A percentile compares a stretch with the other conserved stretches of the same genome.
These are phyloP conservation scores for Endothia cerciana DNA, from an alignment of 2,329 filamentous ascomycete species.

Conservation along the genomic window DNA sequence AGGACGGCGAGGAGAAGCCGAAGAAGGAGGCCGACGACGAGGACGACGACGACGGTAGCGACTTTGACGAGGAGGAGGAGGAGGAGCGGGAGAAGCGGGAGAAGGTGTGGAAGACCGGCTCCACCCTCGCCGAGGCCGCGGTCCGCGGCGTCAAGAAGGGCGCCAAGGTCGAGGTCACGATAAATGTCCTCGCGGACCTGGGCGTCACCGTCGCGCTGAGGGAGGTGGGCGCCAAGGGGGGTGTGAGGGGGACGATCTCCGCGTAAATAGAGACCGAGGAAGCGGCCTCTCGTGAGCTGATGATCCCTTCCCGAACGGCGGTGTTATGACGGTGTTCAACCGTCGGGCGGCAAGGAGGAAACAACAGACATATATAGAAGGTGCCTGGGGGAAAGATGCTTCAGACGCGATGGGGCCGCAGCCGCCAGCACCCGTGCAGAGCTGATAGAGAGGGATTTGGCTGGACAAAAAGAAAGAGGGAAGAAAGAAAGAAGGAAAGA, in stretches of 20 bases:
- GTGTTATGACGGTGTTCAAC: too few relatives aligned
- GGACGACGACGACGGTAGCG: slow-evolving; percentile 69
- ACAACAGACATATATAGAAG: not conserved
- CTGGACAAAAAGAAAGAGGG: slow-evolving; percentile 8
- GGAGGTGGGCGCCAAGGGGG: slow-evolving; percentile 86
- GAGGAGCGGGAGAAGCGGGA: slow-evolving; percentile 87
- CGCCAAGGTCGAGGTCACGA: slow-evolving; percentile 88
- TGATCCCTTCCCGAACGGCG: not conserved
- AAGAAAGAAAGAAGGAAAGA: too few relatives aligned
- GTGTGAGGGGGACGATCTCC: slow-evolving; percentile 65
- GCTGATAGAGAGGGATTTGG: slow-evolving; percentile 17
- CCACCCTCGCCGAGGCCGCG: slow-evolving; percentile 81
- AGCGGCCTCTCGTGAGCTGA: not conserved
- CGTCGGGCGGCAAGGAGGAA: too few relatives aligned
- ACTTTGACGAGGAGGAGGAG: slow-evolving; percentile 64
- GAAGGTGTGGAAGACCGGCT: slow-evolving; percentile 89
- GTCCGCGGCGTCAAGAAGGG: slow-evolving; percentile 85
- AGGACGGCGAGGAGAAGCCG: slow-evolving; percentile 51
- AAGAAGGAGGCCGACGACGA: slow-evolving; percentile 59
- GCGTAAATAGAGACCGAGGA: slow-evolving; percentile 33
- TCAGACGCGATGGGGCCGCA: not conserved
- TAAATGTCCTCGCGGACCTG: slow-evolving; percentile 83
- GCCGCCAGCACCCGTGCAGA: not conserved
- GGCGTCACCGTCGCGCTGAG: slow-evolving; percentile 78
- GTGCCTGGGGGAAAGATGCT: not conserved